These are phyloP conservation scores for Mycena leptocephala DNA, from an alignment of 768 basidiomycete species.

Conservation along the genomic window DNA sequence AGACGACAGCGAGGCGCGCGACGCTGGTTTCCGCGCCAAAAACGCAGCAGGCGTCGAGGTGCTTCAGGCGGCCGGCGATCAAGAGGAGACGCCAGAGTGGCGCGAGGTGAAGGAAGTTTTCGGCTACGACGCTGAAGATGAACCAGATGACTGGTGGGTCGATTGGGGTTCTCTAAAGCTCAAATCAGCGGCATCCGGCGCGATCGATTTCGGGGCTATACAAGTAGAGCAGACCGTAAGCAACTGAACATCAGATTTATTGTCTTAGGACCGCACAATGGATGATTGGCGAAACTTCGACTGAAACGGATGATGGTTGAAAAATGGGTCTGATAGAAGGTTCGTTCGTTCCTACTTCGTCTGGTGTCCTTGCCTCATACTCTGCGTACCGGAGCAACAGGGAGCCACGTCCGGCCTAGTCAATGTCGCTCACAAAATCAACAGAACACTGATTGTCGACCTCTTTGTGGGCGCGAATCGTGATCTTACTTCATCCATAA, in stretches of 20 bases:
- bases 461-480: background rate
- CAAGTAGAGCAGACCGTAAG: background rate
- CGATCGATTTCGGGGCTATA: background rate
- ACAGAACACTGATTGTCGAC: background rate
- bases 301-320: background rate
- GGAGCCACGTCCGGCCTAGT: background rate
- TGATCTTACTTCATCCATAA: too few relatives aligned
- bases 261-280: too few relatives aligned
- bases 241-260: background rate
- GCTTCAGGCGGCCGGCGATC: slow-evolving; percentile 23
- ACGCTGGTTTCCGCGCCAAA: slow-evolving; percentile 53
- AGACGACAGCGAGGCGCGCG: slow-evolving; percentile 60
- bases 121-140: slow-evolving; percentile 71
- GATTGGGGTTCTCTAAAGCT: slow-evolving; percentile 57
- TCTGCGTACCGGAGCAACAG: background rate
- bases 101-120: slow-evolving; percentile 65
- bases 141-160: slow-evolving; percentile 75
- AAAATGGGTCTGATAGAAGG: too few relatives aligned
- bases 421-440: background rate
- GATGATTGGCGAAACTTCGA: background rate
- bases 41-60: slow-evolving; percentile 46
- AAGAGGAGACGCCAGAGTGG: slow-evolving; percentile 58
- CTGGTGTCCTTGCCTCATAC: background rate
- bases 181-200: background rate
- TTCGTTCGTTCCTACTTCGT: background rate